phyloP scores from a whole-genome alignment of 495 filamentous ascomycete species.

The Penicillium cinerascens region DNA sequence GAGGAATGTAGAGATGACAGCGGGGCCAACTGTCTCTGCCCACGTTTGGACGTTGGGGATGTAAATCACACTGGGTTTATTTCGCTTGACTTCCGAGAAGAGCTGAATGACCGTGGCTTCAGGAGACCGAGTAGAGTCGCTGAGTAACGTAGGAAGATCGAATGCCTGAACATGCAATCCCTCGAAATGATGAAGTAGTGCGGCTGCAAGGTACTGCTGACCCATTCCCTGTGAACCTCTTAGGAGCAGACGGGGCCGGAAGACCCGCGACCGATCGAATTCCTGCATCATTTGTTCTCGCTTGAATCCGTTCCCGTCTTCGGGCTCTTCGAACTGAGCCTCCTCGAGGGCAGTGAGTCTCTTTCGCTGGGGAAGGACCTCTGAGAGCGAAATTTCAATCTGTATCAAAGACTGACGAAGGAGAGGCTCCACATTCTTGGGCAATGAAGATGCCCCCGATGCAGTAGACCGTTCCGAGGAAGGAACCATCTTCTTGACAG shows the following conservation, averaged over 20 bases:
- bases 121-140: constrained; percentile 65
- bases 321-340: constrained; percentile 85
- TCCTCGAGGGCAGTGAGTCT: constrained; percentile 87
- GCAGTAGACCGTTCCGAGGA: constrained; percentile 86
- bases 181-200: constrained; percentile 84
- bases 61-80: constrained; percentile 95
- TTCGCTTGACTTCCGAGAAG: constrained; percentile 86
- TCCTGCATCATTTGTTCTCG: constrained; percentile 84
- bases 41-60: constrained; percentile 86
- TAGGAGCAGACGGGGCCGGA: constrained; percentile 81
- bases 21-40: constrained; percentile 65
- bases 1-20: constrained; percentile 72
- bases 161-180: constrained; percentile 93
- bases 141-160: constrained; percentile 79
- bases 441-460: constrained; percentile 74
- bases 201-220: constrained; percentile 85
- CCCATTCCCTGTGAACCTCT: constrained; percentile 83
- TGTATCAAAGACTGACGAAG: constrained; percentile 66
- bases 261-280: constrained; percentile 85
- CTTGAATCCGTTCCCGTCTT: constrained; percentile 75
- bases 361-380: constrained; percentile 77
- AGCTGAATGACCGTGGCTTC: constrained; percentile 86
- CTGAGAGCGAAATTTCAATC: constrained; percentile 64
- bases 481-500: constrained; percentile 90
- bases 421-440: constrained; percentile 74